Conservation (phyloP, 2,329 filamentous ascomycete genomes). For the Claviceps digitariae region DNA sequence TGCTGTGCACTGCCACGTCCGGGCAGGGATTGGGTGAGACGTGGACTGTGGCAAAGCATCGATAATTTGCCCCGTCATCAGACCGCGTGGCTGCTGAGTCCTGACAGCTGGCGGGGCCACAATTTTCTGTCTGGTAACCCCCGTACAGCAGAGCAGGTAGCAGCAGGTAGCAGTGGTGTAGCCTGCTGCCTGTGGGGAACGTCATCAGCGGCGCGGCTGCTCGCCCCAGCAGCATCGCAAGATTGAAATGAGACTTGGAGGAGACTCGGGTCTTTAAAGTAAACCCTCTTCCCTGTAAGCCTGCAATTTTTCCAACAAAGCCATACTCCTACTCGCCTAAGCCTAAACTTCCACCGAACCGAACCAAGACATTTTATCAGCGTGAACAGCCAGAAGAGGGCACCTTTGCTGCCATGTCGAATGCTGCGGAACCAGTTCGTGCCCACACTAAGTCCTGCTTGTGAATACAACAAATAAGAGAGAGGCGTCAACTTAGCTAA, state of each 20-base stretch:
- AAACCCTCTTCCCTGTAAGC: background rate
- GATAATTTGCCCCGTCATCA: too few species aligned
- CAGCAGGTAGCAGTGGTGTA: background rate
- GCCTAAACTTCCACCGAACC: background rate
- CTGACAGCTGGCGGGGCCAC: background rate
- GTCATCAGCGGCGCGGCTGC: constrained; percentile 18
- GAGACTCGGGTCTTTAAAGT: background rate
- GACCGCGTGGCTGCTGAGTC: background rate
- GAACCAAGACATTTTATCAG: background rate
- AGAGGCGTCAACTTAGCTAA: constrained; percentile 11
- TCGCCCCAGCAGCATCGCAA: constrained; percentile 2
- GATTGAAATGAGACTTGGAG: background rate
- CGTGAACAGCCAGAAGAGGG: background rate
- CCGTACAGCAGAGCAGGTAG: too few species aligned
- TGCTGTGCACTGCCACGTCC: background rate
- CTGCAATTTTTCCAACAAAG: background rate
- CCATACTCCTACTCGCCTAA: background rate
- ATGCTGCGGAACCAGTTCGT: constrained; percentile 30
- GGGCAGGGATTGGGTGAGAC: background rate
- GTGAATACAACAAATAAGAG: background rate
- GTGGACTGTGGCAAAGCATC: background rate
- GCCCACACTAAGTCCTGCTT: constrained; percentile 7
- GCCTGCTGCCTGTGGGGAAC: constrained; percentile 23
- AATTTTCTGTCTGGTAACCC: background rate
- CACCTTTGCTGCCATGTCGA: constrained; percentile 23